These are phyloP conservation scores for Penicillium sp. DNA, from an alignment of 2,329 filamentous ascomycete species.

Conservation along the genomic window DNA sequence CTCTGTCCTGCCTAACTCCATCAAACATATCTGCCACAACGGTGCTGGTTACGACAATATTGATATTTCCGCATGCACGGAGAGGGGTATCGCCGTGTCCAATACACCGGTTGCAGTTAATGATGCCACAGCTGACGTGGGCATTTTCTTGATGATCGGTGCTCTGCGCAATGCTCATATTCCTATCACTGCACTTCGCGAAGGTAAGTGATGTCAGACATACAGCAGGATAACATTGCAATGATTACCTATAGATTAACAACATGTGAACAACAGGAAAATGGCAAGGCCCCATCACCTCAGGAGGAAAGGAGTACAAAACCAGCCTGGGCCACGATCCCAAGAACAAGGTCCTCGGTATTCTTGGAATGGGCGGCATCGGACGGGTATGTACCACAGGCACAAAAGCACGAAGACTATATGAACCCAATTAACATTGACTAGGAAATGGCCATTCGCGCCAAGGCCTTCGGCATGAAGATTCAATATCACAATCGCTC, in stretches of 20 bases:
- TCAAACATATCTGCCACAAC: constrained; percentile 53
- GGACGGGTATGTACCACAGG: constrained; percentile 37
- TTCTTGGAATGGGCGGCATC: constrained; percentile 49
- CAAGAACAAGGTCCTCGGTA: constrained; percentile 45
- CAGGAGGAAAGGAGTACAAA: constrained; percentile 3
- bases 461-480: constrained; percentile 46
- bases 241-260: background rate
- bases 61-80: constrained; percentile 52
- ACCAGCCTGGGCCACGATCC: constrained; percentile 46
- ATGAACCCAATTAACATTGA: background rate
- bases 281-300: constrained; percentile 39
- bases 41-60: constrained; percentile 61
- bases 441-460: constrained; percentile 46
- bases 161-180: constrained; percentile 45
- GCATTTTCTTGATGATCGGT: constrained; percentile 48
- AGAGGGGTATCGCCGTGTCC: constrained; percentile 42
- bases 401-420: background rate
- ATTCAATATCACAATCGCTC: constrained; percentile 48
- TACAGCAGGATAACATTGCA: background rate
- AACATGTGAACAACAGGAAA: constrained; percentile 25
- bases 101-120: constrained; percentile 48
- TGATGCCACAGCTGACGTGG: constrained; percentile 47
- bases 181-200: constrained; percentile 41
- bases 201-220: constrained; percentile 28
- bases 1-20: constrained; percentile 42